Evolutionary conservation across 441 rosid genomes (phyloP).

Genomic region (Erysimum pusillum): DNA sequence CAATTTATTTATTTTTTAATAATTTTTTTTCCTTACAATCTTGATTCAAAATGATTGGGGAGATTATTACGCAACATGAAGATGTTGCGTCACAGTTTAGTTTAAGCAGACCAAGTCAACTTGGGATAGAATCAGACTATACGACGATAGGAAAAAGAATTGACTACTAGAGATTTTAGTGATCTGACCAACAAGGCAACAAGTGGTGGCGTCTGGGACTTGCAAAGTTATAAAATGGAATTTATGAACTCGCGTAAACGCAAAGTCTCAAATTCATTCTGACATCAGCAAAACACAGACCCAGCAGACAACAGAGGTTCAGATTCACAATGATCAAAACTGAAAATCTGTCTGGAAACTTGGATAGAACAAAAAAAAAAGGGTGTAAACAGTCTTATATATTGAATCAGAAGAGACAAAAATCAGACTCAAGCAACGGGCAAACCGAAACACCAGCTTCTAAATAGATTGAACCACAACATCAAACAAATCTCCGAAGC

Average conservation of each 20-base stretch:
- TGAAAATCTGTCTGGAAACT: conserved; percentile 1
- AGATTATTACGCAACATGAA: not conserved
- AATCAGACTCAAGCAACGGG: not conserved
- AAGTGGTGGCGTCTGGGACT: conserved; percentile 36
- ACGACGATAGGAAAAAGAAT: not conserved
- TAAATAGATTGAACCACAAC: not conserved
- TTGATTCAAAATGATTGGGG: not conserved
- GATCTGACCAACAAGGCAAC: not conserved
- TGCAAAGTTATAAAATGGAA: conserved; percentile 10
- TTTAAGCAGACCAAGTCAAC: conserved; percentile 20
- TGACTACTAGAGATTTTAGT: conserved; percentile 12
- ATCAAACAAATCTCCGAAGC: not conserved
- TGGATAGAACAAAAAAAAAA: not conserved
- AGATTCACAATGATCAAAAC: conserved; percentile 34
- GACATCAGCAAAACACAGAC: conserved; percentile 37
- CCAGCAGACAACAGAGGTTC: conserved; percentile 33
- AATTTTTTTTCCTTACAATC: not conserved
- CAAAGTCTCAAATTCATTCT: conserved; percentile 33
- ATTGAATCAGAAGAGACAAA: not conserved
- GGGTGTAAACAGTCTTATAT: not conserved
- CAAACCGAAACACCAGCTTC: not conserved
- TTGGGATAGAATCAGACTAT: conserved; percentile 10
- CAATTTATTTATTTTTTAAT: not conserved
- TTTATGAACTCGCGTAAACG: conserved; percentile 43
- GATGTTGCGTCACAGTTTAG: conserved; percentile 14